Conservation (phyloP, 1,284 basidiomycete genomes). For the Pyrrhoderma noxium region DNA sequence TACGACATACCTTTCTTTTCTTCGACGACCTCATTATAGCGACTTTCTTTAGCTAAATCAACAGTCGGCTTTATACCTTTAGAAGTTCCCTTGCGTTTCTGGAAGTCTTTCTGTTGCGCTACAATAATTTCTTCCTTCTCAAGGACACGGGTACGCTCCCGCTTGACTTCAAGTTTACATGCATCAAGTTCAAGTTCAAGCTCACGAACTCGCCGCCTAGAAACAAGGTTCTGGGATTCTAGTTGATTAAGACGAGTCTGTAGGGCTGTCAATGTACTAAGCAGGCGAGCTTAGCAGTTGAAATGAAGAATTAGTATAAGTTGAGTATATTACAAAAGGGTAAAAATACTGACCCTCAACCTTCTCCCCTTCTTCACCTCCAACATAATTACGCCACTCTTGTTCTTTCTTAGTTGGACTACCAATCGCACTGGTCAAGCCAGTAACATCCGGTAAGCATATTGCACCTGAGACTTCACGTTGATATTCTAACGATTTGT, state of each 20-base stretch:
- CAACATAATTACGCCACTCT: slow-evolving; percentile 43
- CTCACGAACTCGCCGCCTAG: slow-evolving; percentile 69
- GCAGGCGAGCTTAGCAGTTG: slow-evolving; percentile 42
- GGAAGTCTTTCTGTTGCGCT: slow-evolving; percentile 30
- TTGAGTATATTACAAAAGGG: not conserved
- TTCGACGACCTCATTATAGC: slow-evolving; percentile 68
- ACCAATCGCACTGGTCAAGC: slow-evolving; percentile 64
- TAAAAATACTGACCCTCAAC: slow-evolving; percentile 43
- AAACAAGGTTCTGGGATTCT: slow-evolving; percentile 75
- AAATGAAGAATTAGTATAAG: slow-evolving; percentile 6
- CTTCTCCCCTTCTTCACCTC: slow-evolving; percentile 40
- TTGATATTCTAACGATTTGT: slow-evolving; percentile 1
- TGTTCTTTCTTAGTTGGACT: slow-evolving; percentile 52
- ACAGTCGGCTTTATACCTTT: slow-evolving; percentile 22
- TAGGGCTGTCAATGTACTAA: slow-evolving; percentile 53
- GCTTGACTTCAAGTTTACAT: slow-evolving; percentile 63
- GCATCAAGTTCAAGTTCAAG: slow-evolving; percentile 76
- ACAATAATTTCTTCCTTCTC: slow-evolving; percentile 43
- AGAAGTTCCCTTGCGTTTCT: slow-evolving; percentile 23
- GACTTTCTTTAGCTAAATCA: slow-evolving; percentile 34
- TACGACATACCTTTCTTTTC: slow-evolving; percentile 69
- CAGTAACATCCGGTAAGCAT: slow-evolving; percentile 71
- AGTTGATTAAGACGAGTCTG: slow-evolving; percentile 61
- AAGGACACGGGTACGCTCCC: slow-evolving; percentile 55
- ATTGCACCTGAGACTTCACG: slow-evolving; percentile 25